Conservation (phyloP, 2,329 filamentous ascomycete species). For the Aphanoascus verrucosus region DNA sequence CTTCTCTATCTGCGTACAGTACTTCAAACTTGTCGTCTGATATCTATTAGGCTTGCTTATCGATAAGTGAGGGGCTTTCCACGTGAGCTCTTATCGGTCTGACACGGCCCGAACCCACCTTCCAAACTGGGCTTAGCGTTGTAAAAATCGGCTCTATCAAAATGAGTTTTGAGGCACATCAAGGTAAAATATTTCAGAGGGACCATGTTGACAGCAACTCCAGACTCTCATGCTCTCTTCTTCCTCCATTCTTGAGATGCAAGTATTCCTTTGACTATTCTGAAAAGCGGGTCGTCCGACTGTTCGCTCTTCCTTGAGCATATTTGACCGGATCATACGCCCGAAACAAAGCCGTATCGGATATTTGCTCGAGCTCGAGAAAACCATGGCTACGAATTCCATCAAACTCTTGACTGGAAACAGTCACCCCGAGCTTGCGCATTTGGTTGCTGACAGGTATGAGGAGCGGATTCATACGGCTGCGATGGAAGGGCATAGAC, state of each 20-base stretch:
- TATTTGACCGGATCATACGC: background rate
- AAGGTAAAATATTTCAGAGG: background rate
- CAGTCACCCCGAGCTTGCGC: slow-evolving; percentile 61
- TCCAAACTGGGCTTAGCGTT: slow-evolving; percentile 3
- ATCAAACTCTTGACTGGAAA: slow-evolving; percentile 68
- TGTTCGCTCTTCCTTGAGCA: background rate
- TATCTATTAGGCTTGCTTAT: no score
- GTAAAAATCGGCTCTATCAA: background rate
- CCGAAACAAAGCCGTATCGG: background rate
- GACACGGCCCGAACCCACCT: background rate
- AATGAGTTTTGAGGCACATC: background rate
- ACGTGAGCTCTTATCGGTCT: no score
- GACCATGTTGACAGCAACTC: background rate
- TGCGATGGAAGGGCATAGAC: background rate
- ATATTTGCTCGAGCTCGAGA: background rate
- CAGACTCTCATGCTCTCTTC: background rate
- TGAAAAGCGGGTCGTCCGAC: background rate
- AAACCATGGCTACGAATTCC: slow-evolving; percentile 56
- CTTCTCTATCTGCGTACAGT: background rate
- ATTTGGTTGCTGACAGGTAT: slow-evolving; percentile 57
- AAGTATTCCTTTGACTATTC: background rate
- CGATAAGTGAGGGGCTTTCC: no score
- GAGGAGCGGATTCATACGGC: slow-evolving; percentile 16
- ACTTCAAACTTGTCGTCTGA: no score
- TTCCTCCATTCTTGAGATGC: background rate